Evolutionary conservation across 106 monocot genomes (phyloP).

Genomic region (Acanthochlamys bracteata): DNA sequence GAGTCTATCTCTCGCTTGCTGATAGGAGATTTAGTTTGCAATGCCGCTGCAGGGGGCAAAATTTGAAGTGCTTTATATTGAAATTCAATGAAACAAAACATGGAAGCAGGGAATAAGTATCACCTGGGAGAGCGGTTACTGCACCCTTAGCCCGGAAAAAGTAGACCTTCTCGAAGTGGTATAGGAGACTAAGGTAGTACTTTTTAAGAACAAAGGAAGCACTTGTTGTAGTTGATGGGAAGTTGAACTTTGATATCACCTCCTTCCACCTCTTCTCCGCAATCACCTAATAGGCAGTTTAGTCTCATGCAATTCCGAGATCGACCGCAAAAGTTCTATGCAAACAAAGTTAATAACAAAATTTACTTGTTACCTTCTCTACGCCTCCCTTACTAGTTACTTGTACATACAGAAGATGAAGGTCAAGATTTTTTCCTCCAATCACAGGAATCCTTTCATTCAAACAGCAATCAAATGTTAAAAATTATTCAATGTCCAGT

Average conservation of each 20-base stretch:
- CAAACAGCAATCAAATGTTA: background rate
- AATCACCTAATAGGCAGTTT: constrained; percentile 38
- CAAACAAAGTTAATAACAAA: constrained; percentile 1
- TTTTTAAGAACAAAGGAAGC: constrained; percentile 84
- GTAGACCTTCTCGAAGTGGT: constrained; percentile 79
- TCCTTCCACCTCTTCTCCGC: constrained; percentile 73
- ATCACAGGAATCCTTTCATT: constrained; percentile 62
- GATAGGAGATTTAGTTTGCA: constrained; percentile 35
- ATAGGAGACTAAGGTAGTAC: constrained; percentile 74
- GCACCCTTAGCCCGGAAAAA: constrained; percentile 50
- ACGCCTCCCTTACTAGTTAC: constrained; percentile 74
- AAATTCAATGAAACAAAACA: constrained; percentile 1
- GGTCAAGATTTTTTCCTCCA: constrained; percentile 73
- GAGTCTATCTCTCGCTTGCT: constrained; percentile 20
- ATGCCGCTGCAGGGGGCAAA: constrained; percentile 18
- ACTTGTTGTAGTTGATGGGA: constrained; percentile 80
- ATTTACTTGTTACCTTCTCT: constrained; percentile 41
- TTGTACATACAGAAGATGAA: constrained; percentile 65
- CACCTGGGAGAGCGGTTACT: constrained; percentile 48
- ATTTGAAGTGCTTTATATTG: background rate
- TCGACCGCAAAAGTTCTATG: background rate
- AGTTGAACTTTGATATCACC: constrained; percentile 60
- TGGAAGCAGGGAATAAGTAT: background rate
- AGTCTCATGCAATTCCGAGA: background rate
- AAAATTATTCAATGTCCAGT: no score